Evolutionary conservation across 805 yeast genomes (phyloP).

Genomic region (Lipomyces sp.): DNA sequence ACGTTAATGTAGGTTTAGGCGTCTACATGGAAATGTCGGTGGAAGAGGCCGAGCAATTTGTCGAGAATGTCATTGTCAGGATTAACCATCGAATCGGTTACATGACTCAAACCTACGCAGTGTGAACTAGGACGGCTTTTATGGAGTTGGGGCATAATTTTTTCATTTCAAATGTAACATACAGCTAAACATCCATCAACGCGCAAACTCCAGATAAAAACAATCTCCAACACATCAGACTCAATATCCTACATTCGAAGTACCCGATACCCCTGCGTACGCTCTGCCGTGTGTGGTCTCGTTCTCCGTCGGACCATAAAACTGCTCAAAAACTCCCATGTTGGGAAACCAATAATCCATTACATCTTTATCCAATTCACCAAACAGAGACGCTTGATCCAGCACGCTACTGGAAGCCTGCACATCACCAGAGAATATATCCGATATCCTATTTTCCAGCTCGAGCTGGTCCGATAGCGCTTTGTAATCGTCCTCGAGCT

Average conservation of each 20-base stretch:
- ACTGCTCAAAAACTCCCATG: conserved; percentile 23
- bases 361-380: conserved; percentile 38
- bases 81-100: conserved; percentile 5
- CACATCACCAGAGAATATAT: conserved; percentile 11
- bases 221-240: neutral
- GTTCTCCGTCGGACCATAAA: conserved; percentile 6
- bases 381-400: conserved; percentile 39
- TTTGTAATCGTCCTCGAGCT: conserved; percentile 30
- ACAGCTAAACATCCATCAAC: neutral
- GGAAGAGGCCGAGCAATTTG: conserved; percentile 18
- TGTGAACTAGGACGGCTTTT: neutral
- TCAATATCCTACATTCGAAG: neutral
- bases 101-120: conserved; percentile 3
- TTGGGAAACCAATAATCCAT: conserved; percentile 40
- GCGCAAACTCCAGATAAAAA: neutral
- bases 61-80: conserved; percentile 1
- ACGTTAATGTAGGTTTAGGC: conserved; percentile 26
- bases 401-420: conserved; percentile 32
- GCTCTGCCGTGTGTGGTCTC: neutral
- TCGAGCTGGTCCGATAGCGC: conserved; percentile 19
- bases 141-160: neutral
- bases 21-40: conserved; percentile 22
- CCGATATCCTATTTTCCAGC: conserved; percentile 23
- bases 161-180: neutral
- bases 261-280: neutral